Percentiles rank a stretch among this genome's conserved stretches.
Conservation (phyloP, 2,329 filamentous ascomycete species). For the Erysiphe neolycopersici region DNA sequence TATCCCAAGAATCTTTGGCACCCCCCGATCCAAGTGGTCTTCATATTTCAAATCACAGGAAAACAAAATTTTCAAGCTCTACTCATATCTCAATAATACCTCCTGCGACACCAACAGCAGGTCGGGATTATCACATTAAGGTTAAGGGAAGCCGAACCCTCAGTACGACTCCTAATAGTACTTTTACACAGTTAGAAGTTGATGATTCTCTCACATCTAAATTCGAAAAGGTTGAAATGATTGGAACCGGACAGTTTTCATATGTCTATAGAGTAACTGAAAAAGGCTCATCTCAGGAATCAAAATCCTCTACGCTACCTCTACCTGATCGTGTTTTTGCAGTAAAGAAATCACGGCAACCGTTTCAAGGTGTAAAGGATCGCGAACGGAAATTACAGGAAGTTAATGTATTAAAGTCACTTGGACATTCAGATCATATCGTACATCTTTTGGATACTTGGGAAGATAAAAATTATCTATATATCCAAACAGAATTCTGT, state of each 20-base stretch:
- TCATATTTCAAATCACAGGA: conserved; percentile 44
- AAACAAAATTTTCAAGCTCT: conserved; percentile 5
- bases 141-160: conserved; percentile 29
- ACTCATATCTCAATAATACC: conserved; percentile 23
- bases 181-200: conserved; percentile 41
- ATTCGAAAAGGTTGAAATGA: conserved; percentile 56
- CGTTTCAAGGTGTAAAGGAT: conserved; percentile 52
- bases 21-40: conserved; percentile 60
- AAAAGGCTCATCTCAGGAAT: conserved; percentile 9
- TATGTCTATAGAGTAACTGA: conserved; percentile 60
- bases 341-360: conserved; percentile 75
- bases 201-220: conserved; percentile 47
- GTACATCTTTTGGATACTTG: conserved; percentile 64
- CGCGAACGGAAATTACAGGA: conserved; percentile 66
- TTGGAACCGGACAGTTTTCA: conserved; percentile 82
- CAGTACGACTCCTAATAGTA: conserved; percentile 41
- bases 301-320: conserved; percentile 23
- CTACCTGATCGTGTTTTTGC: conserved; percentile 44
- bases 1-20: conserved; percentile 47
- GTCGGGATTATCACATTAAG: conserved; percentile 24
- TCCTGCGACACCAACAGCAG: conserved; percentile 59
- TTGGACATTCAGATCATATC: conserved; percentile 62
- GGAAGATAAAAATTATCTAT: conserved; percentile 65
- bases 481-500: conserved; percentile 94
- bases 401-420: conserved; percentile 48